Percentiles rank a stretch among this genome's conserved stretches.
phyloP scores from a whole-genome alignment of 176 grass and related monocot genomes.

The Oryza meridionalis region DNA sequence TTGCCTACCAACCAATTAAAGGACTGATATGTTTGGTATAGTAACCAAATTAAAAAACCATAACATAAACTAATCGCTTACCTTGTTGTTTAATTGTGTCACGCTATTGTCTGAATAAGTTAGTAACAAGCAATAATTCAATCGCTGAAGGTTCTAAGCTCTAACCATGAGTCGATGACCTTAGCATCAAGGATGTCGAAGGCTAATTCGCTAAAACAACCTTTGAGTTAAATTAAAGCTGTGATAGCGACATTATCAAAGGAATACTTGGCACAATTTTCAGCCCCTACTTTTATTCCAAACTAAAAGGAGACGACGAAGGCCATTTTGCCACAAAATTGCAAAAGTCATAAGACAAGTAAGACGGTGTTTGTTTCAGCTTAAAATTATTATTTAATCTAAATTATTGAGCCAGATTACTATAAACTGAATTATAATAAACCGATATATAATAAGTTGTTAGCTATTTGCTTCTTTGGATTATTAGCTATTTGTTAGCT shows the following conservation, averaged over 20 bases:
- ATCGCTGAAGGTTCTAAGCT: constrained; percentile 26
- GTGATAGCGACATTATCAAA: constrained; percentile 22
- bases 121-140: constrained; percentile 22
- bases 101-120: not conserved
- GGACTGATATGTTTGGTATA: too few species aligned
- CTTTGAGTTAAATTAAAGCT: constrained; percentile 18
- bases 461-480: too few species aligned
- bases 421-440: too few species aligned
- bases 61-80: not conserved
- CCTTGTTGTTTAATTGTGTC: not conserved
- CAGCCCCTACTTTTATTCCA: constrained; percentile 31
- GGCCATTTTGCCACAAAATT: constrained; percentile 25
- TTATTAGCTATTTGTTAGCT: too few species aligned
- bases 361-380: too few species aligned
- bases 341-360: not conserved
- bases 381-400: too few species aligned
- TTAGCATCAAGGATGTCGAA: not conserved
- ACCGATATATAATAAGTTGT: too few species aligned
- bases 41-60: not conserved
- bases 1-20: too few species aligned
- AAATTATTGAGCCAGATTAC: too few species aligned
- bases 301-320: constrained; percentile 26
- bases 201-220: constrained; percentile 26
- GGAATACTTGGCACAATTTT: constrained; percentile 8
- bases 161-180: not conserved